Evolutionary conservation across 169 alveolate species (phyloP).

Genomic region (Cryptosporidium meleagridis): DNA sequence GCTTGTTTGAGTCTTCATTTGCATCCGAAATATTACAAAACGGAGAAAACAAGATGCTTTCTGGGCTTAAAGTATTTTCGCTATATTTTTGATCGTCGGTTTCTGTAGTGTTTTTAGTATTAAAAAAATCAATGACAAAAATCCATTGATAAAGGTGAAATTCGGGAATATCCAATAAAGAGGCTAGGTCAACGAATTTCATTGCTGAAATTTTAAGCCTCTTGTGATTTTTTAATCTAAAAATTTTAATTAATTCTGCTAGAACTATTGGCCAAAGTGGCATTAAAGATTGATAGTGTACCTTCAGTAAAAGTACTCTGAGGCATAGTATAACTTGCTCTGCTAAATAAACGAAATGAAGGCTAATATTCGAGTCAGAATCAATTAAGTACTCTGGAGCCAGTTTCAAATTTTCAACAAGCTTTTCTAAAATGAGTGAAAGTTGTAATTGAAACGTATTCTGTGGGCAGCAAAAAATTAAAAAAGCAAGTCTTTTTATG

Average conservation of each 20-base stretch:
- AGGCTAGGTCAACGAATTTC: conserved; percentile 80
- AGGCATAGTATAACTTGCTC: conserved; percentile 78
- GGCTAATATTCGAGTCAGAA: conserved; percentile 16
- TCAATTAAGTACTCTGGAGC: conserved; percentile 48
- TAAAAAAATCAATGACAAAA: conserved; percentile 70
- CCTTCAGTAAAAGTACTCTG: conserved; percentile 77
- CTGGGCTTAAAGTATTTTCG: not conserved
- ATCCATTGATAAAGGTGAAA: conserved; percentile 81
- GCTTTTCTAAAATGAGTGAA: conserved; percentile 81
- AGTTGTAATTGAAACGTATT: conserved; percentile 79
- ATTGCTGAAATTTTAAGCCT: conserved; percentile 74
- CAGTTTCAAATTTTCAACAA: conserved; percentile 78
- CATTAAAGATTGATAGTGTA: conserved; percentile 75
- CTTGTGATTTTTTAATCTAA: conserved; percentile 61
- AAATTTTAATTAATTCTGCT: conserved; percentile 78
- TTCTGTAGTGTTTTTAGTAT: conserved; percentile 2
- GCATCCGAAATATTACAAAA: conserved; percentile 47
- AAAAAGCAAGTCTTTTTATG: conserved; percentile 79
- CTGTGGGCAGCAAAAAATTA: conserved; percentile 82
- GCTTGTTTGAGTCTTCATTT: not conserved
- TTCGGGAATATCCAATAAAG: conserved; percentile 79
- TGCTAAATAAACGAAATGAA: conserved; percentile 45
- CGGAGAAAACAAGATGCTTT: conserved; percentile 32
- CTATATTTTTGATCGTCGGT: not conserved
- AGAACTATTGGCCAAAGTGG: conserved; percentile 82